A percentile compares a stretch with the other conserved stretches of the same genome.
Conservation (phyloP, 225 moss, liverwort and hornwort genomes). For the Climacium dendroides region DNA sequence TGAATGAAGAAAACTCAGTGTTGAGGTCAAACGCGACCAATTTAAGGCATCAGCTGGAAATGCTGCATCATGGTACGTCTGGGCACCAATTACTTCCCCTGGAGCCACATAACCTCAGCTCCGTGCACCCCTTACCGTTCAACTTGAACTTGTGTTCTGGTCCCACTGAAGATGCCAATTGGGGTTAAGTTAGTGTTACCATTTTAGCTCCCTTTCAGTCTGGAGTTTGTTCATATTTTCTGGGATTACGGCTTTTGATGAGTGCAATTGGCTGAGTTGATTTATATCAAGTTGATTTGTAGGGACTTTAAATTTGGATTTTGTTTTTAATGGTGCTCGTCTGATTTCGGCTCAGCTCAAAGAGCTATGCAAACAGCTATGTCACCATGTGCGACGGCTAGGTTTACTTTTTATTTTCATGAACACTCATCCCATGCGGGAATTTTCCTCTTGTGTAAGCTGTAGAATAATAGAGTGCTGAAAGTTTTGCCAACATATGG, state of each 20-base stretch:
- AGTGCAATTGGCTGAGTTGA: neutral
- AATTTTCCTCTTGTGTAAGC: neutral
- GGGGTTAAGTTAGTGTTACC: constrained; percentile 9
- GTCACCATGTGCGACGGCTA: neutral
- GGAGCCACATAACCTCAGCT: constrained; percentile 33
- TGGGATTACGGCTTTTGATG: neutral
- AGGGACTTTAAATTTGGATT: neutral
- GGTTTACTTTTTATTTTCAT: neutral
- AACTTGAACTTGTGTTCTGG: constrained; percentile 49
- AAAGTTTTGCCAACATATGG: neutral
- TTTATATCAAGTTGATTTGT: neutral
- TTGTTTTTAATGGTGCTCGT: constrained; percentile 1
- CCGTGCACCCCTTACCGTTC: constrained; percentile 47
- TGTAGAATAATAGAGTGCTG: neutral
- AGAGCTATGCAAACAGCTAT: neutral
- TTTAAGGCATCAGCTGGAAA: constrained; percentile 57
- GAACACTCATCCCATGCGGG: neutral
- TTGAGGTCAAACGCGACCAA: constrained; percentile 55
- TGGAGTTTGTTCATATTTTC: constrained; percentile 7
- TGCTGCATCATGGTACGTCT: constrained; percentile 55
- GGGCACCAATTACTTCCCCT: constrained; percentile 41
- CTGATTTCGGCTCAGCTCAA: neutral
- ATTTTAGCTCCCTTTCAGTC: neutral
- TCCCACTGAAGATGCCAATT: constrained; percentile 27
- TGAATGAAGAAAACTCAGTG: constrained; percentile 67